Base-by-base conservation (phyloP, 768 basidiomycete genomes). In the Lactifluus hygrophoroides region DNA sequence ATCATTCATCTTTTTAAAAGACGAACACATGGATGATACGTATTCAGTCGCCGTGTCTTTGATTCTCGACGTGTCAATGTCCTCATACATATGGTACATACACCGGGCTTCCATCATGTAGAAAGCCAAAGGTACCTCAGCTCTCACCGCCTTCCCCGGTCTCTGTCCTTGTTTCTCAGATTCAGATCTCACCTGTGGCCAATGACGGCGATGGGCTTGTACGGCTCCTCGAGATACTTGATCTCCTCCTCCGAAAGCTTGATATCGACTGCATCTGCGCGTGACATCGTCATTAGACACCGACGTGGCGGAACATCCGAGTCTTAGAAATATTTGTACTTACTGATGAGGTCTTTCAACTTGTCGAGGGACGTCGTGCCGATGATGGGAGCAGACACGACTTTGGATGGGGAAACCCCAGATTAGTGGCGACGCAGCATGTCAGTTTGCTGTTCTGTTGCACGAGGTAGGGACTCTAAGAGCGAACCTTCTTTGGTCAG, bases 181-280 rank as follows among this genome's bases (percentile, higher is more conserved):
- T 19, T 10, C 25, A 8, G 21, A 37, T n/a, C 3, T 56, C 19
- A 60, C 2, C 0, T 27, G n/a, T 64, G 62, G 19, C 62, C 62
- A 25, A 63, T 37, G 27, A 65, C 9, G 19, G 43, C 23, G 1
- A n/a, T 42, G 5, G 64, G 64, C 35, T 62, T 57, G 67, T 79
- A 78, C 2, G 72, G 69, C 61, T 74, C 69, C 34, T 70, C 68
- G 51, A 79, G 71, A 47, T 65, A 66, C 61, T 74, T 69, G 60
- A 74, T 61, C 64, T 80, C 77, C 23, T 77, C 77, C 10, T 67
- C 65, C 0, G 71, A 70, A 25, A 79, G 69, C 48, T 70, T 66
- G 21, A 77, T 48, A 45, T 75, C 66, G 38, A 74, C 19, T 3
- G 66, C 72, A 23, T 65, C 69, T 67, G n/a, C 10, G 19, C 13